Conservation (phyloP, 192 early-diverging fungal species). For the Pecoramyces ruminantium region DNA sequence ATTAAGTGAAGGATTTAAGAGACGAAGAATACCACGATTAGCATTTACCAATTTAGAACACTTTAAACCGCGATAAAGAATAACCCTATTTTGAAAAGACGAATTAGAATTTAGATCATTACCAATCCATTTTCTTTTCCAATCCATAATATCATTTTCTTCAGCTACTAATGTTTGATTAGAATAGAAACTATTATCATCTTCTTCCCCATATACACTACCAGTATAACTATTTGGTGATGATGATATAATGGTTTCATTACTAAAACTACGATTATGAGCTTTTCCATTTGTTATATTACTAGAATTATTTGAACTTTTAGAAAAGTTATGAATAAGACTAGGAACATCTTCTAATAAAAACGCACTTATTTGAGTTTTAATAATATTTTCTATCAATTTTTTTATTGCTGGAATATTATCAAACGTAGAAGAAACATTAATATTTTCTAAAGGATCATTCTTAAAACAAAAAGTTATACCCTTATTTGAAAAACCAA, state of each 20-base stretch:
- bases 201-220: background rate
- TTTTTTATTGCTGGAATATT: constrained; percentile 68
- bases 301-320: background rate
- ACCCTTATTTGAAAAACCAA: constrained; percentile 84
- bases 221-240: background rate
- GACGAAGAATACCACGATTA: background rate
- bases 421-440: constrained; percentile 95
- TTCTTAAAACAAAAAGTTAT: constrained; percentile 95
- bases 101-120: background rate
- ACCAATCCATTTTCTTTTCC: background rate
- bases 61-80: background rate
- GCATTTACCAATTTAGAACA: background rate
- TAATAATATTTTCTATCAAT: constrained; percentile 81
- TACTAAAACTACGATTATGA: background rate
- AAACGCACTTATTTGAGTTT: constrained; percentile 69
- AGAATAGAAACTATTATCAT: background rate
- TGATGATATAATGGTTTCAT: background rate
- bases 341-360: constrained; percentile 87
- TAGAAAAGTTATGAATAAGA: constrained; percentile 78
- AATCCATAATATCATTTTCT: background rate
- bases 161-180: background rate
- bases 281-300: background rate
- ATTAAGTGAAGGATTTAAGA: background rate
- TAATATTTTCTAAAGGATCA: constrained; percentile 83
- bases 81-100: background rate